Evolutionary conservation across 495 filamentous ascomycete genomes (phyloP), one percentile per base, ranked within the genome.

Genomic region (Annulohypoxylon stygium): DNA sequence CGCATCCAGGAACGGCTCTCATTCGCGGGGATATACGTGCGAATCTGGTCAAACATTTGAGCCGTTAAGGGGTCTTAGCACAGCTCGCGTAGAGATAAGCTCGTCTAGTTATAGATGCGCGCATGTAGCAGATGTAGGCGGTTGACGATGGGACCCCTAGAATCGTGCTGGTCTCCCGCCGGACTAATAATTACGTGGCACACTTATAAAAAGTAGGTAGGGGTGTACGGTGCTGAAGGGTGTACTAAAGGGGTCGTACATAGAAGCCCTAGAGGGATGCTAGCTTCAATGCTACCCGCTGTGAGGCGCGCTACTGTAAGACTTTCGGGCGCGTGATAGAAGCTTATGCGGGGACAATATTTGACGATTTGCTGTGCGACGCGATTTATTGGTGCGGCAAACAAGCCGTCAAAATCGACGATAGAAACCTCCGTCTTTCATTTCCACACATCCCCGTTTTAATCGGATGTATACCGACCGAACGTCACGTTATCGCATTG

Each of bases 401-500:
- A 67, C 50, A 64, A 30, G 30, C 5, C 30, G 30, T 30, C 30
- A 6, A 16, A 20, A 47, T 47, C 43, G 43, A 47, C 43, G 16
- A 65, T 60, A 64, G 36, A 54, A 14, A 48, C 33, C 59, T 68
- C 61, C 26, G 63, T 71, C 48, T 30, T 53, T 54, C 53, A 67
- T 53, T 37, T 67, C 71, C 50, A 54, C 50, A 33, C 16, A 26
- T 33, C 58, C 72, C 72, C 67, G 59, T 67, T 70, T 67, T 67
- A 70, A 75, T 75, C 72, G 72, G 72, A 71, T 43, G 67, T 68
- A 75, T 70, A 67, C 58, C 47, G 39, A 23, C 72, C 72, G 72
- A 75, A 75, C 72, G 59, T 75, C 72, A 75, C 72, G 53, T 75
- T 68, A 75, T 75, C 63, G 64, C 62, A 69, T 69, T 41, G 54